phyloP scores from a whole-genome alignment of 441 rosid genomes.

The Adansonia rubrostipa region DNA sequence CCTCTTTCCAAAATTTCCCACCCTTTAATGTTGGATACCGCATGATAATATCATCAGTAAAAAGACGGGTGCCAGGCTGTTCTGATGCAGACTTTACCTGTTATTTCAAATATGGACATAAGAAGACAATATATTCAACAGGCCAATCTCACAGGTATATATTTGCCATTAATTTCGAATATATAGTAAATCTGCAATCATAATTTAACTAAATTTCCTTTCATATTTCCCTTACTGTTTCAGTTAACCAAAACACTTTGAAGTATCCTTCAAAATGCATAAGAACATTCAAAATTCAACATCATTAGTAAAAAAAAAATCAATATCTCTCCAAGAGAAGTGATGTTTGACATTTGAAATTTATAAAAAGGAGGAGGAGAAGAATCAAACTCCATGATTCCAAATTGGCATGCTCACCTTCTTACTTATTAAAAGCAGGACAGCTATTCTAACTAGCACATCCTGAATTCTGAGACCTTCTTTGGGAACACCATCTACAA shows the following conservation, averaged over 20 bases:
- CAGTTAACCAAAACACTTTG: not conserved
- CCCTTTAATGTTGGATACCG: slow-evolving; percentile 83
- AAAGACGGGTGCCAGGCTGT: slow-evolving; percentile 60
- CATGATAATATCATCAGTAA: slow-evolving; percentile 61
- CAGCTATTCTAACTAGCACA: slow-evolving; percentile 83
- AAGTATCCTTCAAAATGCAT: slow-evolving; percentile 14
- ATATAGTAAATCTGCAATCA: not conserved
- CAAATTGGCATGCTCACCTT: slow-evolving; percentile 58
- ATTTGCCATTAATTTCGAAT: too few species aligned
- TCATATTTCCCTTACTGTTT: not conserved
- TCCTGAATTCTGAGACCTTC: slow-evolving; percentile 96
- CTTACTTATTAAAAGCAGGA: slow-evolving; percentile 63
- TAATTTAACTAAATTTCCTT: slow-evolving; percentile 15
- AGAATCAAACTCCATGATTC: slow-evolving; percentile 1
- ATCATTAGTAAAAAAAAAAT: not conserved
- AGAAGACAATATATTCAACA: slow-evolving; percentile 19
- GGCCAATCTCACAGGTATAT: slow-evolving; percentile 10
- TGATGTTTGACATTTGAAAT: not conserved
- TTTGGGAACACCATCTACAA: slow-evolving; percentile 95
- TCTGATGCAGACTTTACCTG: slow-evolving; percentile 68
- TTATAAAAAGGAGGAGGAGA: not conserved
- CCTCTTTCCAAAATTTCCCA: slow-evolving; percentile 93
- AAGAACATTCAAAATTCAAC: not conserved
- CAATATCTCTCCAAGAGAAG: not conserved
- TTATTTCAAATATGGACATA: slow-evolving; percentile 29